phyloP scores from a whole-genome alignment of 306 rosid genomes.

The Citrullus mucosospermus region DNA sequence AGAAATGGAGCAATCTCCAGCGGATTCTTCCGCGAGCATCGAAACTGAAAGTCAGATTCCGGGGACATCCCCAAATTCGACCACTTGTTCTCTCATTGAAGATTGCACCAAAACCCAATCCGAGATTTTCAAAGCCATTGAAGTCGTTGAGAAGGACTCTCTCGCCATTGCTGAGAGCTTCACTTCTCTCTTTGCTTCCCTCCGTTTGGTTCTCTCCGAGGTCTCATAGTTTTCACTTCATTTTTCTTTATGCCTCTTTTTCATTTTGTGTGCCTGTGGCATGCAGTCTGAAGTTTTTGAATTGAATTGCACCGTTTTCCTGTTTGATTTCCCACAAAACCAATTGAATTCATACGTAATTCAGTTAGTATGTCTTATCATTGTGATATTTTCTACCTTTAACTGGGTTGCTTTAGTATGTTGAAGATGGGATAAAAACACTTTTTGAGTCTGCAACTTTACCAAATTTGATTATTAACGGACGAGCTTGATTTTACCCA shows the following conservation, averaged over 20 bases:
- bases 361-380: neutral
- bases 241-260: neutral
- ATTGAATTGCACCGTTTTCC: neutral
- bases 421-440: neutral
- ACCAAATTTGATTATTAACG: neutral
- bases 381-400: neutral
- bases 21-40: slow-evolving; percentile 9
- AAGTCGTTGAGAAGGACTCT: slow-evolving; percentile 70
- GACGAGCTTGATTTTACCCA: neutral
- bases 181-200: slow-evolving; percentile 66
- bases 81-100: slow-evolving; percentile 3
- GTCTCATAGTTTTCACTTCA: slow-evolving; percentile 4
- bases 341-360: neutral
- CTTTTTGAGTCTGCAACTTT: neutral
- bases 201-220: slow-evolving; percentile 64
- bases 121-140: slow-evolving; percentile 46
- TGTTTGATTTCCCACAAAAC: neutral
- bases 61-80: slow-evolving; percentile 5
- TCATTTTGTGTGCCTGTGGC: too few relatives aligned
- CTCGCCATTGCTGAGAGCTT: slow-evolving; percentile 65
- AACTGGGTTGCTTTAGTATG: neutral
- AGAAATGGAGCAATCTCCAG: slow-evolving; percentile 19
- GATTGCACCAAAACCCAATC: slow-evolving; percentile 21
- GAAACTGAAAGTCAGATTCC: slow-evolving; percentile 30
- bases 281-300: too few relatives aligned